Percentiles rank a stretch among this genome's conserved stretches.
Evolutionary conservation across 2,329 filamentous ascomycete species (phyloP).

Genomic region (Diaporthe destruens): DNA sequence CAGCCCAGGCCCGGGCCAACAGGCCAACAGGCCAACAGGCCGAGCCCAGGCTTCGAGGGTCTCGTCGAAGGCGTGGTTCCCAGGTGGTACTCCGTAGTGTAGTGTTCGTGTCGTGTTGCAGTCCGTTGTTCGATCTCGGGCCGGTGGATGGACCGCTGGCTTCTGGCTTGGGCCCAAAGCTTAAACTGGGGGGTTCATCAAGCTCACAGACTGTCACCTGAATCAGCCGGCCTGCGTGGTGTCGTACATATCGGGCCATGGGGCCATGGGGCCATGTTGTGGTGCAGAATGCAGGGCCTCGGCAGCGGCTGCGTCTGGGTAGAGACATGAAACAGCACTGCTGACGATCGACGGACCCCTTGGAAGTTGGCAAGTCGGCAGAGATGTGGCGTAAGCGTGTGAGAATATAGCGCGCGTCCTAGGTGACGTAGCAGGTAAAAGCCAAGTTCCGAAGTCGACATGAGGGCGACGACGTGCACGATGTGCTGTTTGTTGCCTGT

Average conservation of each 20-base stretch:
- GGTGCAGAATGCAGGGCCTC: slow-evolving; percentile 31
- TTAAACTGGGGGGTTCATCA: slow-evolving; percentile 10
- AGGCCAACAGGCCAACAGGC: neutral
- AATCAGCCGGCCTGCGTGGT: slow-evolving; percentile 23
- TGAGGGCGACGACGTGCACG: neutral
- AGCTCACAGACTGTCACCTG: slow-evolving; percentile 33
- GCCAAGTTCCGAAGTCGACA: neutral
- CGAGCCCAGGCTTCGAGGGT: slow-evolving; percentile 2
- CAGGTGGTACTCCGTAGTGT: neutral
- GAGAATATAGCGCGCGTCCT: too few species aligned
- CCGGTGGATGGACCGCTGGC: slow-evolving; percentile 11
- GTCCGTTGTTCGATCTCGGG: slow-evolving; percentile 14
- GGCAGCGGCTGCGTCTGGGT: slow-evolving; percentile 27
- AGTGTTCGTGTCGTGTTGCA: slow-evolving; percentile 4
- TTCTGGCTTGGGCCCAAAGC: slow-evolving; percentile 21
- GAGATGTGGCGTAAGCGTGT: too few species aligned
- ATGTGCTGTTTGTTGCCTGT: too few species aligned
- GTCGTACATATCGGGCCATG: slow-evolving; percentile 26
- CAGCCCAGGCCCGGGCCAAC: neutral
- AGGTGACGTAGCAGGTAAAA: too few species aligned
- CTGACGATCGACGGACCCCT: slow-evolving; percentile 24
- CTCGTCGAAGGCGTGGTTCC: neutral
- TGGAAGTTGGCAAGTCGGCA: neutral
- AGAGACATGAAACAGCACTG: slow-evolving; percentile 27
- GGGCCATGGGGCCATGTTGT: slow-evolving; percentile 23